A percentile compares a stretch with the other conserved stretches of the same genome.
Evolutionary conservation across 306 rosid species (phyloP).

Genomic region (Vachellia pachyceras): DNA sequence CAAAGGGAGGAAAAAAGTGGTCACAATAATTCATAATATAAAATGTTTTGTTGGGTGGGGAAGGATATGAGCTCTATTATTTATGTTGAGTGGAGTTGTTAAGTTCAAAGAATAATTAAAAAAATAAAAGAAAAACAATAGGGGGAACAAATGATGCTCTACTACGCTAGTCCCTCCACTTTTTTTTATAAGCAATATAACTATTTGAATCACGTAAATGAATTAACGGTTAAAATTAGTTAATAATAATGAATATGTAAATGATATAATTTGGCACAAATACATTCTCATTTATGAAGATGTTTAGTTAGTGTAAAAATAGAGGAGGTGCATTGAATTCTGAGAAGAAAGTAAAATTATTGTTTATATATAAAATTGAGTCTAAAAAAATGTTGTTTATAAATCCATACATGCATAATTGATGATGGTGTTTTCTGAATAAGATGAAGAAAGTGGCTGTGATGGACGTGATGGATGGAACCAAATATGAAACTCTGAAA

Average conservation of each 20-base stretch:
- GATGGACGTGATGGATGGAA: constrained; percentile 50
- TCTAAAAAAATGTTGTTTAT: no score
- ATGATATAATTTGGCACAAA: no score
- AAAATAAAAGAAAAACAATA: not conserved
- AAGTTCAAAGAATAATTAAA: constrained; percentile 9
- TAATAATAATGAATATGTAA: no score
- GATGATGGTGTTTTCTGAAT: constrained; percentile 19
- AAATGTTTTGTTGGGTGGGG: constrained; percentile 35
- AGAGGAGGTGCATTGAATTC: no score
- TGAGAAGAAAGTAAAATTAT: no score
- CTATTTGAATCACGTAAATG: no score
- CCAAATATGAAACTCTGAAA: constrained; percentile 53
- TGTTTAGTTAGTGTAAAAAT: no score
- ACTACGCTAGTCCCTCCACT: not conserved
- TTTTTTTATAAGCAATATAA: no score
- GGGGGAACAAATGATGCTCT: constrained; percentile 41
- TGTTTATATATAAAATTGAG: no score
- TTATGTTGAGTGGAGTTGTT: constrained; percentile 51
- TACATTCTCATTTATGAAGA: no score
- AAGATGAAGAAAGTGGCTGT: constrained; percentile 38
- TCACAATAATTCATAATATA: constrained; percentile 27
- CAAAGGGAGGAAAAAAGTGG: constrained; percentile 19
- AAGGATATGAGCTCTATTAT: constrained; percentile 43
- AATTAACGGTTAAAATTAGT: no score
- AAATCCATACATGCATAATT: constrained; percentile 40